Evolutionary conservation across 805 yeast species (phyloP).

Genomic region (Spathaspora gorwiae): DNA sequence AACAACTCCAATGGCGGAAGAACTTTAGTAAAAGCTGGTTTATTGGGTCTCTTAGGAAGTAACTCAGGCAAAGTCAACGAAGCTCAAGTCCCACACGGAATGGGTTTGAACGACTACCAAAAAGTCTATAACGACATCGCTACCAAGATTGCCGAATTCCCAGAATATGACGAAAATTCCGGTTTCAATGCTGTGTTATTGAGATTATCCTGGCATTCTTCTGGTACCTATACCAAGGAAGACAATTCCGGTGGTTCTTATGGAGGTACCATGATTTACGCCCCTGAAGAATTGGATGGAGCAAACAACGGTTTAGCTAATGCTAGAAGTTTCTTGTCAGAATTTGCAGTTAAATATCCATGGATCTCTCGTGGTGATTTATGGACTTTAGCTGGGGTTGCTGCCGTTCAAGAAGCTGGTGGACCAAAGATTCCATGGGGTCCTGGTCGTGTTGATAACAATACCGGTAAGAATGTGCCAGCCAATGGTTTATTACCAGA

Average conservation of each 20-base stretch:
- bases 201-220: constrained; percentile 38
- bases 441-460: constrained; percentile 69
- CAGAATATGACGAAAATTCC: constrained; percentile 32
- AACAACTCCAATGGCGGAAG: constrained; percentile 3
- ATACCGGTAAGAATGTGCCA: constrained; percentile 47
- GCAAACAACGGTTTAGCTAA: constrained; percentile 61
- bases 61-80: constrained; percentile 23
- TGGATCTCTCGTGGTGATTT: constrained; percentile 79
- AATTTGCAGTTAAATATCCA: constrained; percentile 52
- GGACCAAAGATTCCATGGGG: constrained; percentile 81
- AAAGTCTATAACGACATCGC: constrained; percentile 72
- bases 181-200: constrained; percentile 35
- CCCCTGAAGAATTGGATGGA: constrained; percentile 28
- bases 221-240: constrained; percentile 27
- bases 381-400: constrained; percentile 75
- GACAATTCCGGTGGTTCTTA: constrained; percentile 31
- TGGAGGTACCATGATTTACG: constrained; percentile 34
- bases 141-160: constrained; percentile 45
- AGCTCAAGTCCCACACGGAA: constrained; percentile 33
- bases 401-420: constrained; percentile 71
- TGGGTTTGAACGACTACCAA: constrained; percentile 53
- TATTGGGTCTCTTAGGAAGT: constrained; percentile 11
- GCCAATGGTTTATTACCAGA: constrained; percentile 72
- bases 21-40: neutral
- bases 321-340: constrained; percentile 53